Percentiles rank a stretch among this genome's conserved stretches.
Conservation (phyloP, 2,329 filamentous ascomycete genomes). For the Phaeosphaeriaceae sp. region DNA sequence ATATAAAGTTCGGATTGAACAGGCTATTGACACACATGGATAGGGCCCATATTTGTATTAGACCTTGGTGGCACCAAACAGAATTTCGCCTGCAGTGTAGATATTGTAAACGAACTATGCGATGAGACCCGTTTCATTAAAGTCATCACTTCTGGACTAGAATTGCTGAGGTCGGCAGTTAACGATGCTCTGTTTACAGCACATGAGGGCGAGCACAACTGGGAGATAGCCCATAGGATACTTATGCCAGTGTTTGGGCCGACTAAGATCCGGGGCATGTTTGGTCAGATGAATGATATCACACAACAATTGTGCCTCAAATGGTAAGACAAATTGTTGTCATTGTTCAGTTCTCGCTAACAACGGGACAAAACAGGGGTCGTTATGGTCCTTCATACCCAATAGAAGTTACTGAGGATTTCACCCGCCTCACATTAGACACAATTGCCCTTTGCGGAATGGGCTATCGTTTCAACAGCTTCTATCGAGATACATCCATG, state of each 20-base stretch:
- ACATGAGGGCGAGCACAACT: slow-evolving; percentile 13
- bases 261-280: slow-evolving; percentile 69
- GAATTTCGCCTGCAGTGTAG: too few species aligned
- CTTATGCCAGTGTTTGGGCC: slow-evolving; percentile 73
- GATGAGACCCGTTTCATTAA: slow-evolving; percentile 41
- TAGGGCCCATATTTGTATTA: too few species aligned
- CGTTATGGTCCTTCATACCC: slow-evolving; percentile 49
- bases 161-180: slow-evolving; percentile 31
- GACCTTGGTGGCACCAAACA: too few species aligned
- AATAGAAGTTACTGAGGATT: slow-evolving; percentile 36
- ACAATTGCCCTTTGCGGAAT: slow-evolving; percentile 39
- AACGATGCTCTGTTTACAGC: slow-evolving; percentile 32
- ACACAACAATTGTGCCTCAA: slow-evolving; percentile 68
- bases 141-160: slow-evolving; percentile 22
- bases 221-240: slow-evolving; percentile 55
- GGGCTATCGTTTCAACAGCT: slow-evolving; percentile 41
- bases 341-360: too few species aligned
- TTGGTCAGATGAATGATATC: slow-evolving; percentile 61
- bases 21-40: too few species aligned
- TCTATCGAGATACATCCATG: slow-evolving; percentile 25
- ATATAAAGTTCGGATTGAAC: too few species aligned
- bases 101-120: slow-evolving; percentile 44
- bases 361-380: slow-evolving; percentile 40
- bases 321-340: slow-evolving; percentile 47
- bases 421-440: slow-evolving; percentile 37